phyloP scores from a whole-genome alignment of 1,284 basidiomycete genomes.

The Ustilago trichophora region DNA sequence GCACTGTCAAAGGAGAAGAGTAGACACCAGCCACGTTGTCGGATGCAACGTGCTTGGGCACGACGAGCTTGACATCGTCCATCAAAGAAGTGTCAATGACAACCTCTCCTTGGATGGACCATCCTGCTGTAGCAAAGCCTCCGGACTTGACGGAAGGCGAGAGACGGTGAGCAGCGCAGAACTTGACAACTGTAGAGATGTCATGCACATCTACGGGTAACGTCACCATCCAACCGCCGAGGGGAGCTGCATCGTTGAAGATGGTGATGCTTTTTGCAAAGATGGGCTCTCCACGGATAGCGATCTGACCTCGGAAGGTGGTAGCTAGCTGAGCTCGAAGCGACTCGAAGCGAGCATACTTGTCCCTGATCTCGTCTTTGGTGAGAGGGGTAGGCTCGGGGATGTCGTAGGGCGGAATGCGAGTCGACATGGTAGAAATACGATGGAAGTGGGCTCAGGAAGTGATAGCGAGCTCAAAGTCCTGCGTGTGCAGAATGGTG shows the following conservation, averaged over 20 bases:
- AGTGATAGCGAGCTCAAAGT: not conserved
- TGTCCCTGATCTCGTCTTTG: slow-evolving; percentile 21
- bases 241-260: slow-evolving; percentile 54
- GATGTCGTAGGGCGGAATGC: slow-evolving; percentile 44
- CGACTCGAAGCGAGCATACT: slow-evolving; percentile 26
- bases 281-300: slow-evolving; percentile 32
- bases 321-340: slow-evolving; percentile 22
- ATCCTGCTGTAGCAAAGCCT: slow-evolving; percentile 86
- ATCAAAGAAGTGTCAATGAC: slow-evolving; percentile 80
- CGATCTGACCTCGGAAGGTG: slow-evolving; percentile 38
- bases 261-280: slow-evolving; percentile 47
- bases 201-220: slow-evolving; percentile 41
- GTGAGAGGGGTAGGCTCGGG: slow-evolving; percentile 30
- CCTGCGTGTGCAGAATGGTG: slow-evolving; percentile 49
- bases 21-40: not conserved
- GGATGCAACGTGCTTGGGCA: slow-evolving; percentile 63
- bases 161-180: slow-evolving; percentile 75
- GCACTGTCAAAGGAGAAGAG: slow-evolving; percentile 36
- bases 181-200: slow-evolving; percentile 50
- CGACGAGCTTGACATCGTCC: slow-evolving; percentile 74
- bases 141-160: slow-evolving; percentile 86
- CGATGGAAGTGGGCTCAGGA: not conserved
- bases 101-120: slow-evolving; percentile 83
- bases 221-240: slow-evolving; percentile 51
- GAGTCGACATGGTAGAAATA: slow-evolving; percentile 13